phyloP scores from a whole-genome alignment of 1,284 basidiomycete genomes.

The Trametes sp. region DNA sequence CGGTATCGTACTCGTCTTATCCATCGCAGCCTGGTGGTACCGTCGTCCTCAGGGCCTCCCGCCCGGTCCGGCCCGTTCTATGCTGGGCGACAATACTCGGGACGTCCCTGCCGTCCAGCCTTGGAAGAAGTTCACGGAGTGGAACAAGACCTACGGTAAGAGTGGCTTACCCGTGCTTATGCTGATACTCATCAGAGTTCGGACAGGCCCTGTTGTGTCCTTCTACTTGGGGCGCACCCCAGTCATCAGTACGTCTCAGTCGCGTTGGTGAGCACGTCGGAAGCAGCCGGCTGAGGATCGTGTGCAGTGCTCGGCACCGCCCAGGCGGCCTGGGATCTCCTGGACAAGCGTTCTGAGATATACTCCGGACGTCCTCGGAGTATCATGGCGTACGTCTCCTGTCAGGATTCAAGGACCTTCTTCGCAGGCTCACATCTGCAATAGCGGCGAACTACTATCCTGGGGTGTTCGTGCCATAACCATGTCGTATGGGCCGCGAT shows the following conservation, averaged over 20 bases:
- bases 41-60: not conserved
- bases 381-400: constrained; percentile 46
- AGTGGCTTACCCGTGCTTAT: not conserved
- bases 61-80: not conserved
- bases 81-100: not conserved
- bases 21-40: not conserved
- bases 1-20: not conserved
- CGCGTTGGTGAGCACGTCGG: not conserved
- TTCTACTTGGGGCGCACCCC: constrained; percentile 61
- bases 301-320: constrained; percentile 54
- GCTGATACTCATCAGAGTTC: not conserved
- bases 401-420: not conserved
- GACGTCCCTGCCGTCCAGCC: constrained; percentile 52
- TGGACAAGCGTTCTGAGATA: constrained; percentile 59
- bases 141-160: constrained; percentile 55
- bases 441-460: constrained; percentile 14
- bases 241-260: constrained; percentile 47
- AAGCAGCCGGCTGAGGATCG: no score
- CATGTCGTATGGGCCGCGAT: constrained; percentile 13
- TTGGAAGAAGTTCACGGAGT: constrained; percentile 58
- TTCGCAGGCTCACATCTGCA: not conserved
- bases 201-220: constrained; percentile 56
- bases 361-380: constrained; percentile 60
- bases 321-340: constrained; percentile 58
- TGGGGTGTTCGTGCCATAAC: constrained; percentile 15